Evolutionary conservation across 1,284 basidiomycete genomes (phyloP).

Genomic region (Entoloma clypeatum): DNA sequence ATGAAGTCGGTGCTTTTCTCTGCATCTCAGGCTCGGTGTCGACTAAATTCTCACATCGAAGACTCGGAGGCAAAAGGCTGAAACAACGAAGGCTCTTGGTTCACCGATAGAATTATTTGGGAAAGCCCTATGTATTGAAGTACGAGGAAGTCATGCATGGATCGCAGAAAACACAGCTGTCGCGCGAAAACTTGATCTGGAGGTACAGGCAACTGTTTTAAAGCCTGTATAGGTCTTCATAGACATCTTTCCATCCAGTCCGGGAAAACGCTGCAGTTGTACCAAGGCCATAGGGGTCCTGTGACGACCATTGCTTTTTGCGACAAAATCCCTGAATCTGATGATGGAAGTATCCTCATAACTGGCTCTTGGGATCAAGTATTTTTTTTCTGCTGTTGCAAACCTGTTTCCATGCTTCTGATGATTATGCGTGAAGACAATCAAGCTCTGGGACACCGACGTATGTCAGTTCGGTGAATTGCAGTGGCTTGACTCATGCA

Average conservation of each 20-base stretch:
- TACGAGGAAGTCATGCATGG: conserved; percentile 70
- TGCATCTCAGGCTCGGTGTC: not conserved
- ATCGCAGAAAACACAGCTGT: conserved; percentile 83
- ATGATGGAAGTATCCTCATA: conserved; percentile 54
- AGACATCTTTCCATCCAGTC: conserved; percentile 46
- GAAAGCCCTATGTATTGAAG: conserved; percentile 68
- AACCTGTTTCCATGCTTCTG: conserved; percentile 1
- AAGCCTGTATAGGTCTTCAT: not conserved
- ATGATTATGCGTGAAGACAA: conserved; percentile 46
- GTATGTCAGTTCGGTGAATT: conserved; percentile 41
- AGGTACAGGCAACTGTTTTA: conserved; percentile 42
- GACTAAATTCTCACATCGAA: conserved; percentile 26
- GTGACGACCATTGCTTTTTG: conserved; percentile 78
- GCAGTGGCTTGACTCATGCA: not conserved
- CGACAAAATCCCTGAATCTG: conserved; percentile 32
- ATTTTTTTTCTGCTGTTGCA: conserved; percentile 9
- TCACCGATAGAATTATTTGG: conserved; percentile 72
- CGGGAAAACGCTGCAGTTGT: conserved; percentile 71
- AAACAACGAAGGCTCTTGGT: conserved; percentile 67
- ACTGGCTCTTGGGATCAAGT: conserved; percentile 92
- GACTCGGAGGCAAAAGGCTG: conserved; percentile 71
- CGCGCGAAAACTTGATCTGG: conserved; percentile 67
- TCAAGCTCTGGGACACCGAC: conserved; percentile 77
- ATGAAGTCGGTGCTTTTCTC: conserved; percentile 46
- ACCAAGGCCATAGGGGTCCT: conserved; percentile 81